Conservation (phyloP, 2,329 filamentous ascomycete species). For the Esteya vermicola region DNA sequence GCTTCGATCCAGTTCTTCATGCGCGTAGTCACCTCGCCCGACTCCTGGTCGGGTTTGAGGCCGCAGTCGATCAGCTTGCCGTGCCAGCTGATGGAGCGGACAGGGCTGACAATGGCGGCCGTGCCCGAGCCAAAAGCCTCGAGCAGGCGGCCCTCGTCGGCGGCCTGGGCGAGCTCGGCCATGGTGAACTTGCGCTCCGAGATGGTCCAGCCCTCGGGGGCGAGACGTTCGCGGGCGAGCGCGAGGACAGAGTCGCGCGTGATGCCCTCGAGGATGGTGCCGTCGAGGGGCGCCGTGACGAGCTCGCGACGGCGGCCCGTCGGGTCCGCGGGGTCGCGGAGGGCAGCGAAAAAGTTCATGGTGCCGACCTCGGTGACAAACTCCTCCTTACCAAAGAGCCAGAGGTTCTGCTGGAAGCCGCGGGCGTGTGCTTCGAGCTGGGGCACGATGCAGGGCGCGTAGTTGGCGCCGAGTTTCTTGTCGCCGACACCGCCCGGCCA, state of each 20-base stretch:
- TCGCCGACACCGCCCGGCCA: constrained; percentile 97
- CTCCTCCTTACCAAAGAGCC: constrained; percentile 92
- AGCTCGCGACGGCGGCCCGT: too few species aligned
- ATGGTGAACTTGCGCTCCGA: constrained; percentile 87
- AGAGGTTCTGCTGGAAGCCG: constrained; percentile 96
- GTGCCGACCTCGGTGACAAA: constrained; percentile 95
- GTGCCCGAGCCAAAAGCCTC: constrained; percentile 93
- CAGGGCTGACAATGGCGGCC: constrained; percentile 83
- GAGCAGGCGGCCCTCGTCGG: constrained; percentile 69
- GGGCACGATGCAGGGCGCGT: constrained; percentile 96
- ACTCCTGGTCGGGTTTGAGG: constrained; percentile 66
- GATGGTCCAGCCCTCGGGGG: constrained; percentile 76
- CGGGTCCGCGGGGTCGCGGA: constrained; percentile 72
- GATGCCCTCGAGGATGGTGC: constrained; percentile 90
- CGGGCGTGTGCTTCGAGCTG: constrained; percentile 82
- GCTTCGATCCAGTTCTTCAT: constrained; percentile 97
- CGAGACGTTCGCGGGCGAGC: constrained; percentile 71
- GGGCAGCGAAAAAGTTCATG: constrained; percentile 92
- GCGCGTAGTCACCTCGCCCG: constrained; percentile 66
- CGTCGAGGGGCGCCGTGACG: constrained; percentile 87
- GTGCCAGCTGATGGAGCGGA: constrained; percentile 81
- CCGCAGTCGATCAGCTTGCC: constrained; percentile 72
- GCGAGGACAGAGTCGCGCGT: constrained; percentile 83
- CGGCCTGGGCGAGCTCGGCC: constrained; percentile 67
- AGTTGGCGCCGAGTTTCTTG: constrained; percentile 98